Percentiles rank a stretch among this genome's conserved stretches.
Conservation (phyloP, 164 flowering plant species). For the Echeveria elegans region DNA sequence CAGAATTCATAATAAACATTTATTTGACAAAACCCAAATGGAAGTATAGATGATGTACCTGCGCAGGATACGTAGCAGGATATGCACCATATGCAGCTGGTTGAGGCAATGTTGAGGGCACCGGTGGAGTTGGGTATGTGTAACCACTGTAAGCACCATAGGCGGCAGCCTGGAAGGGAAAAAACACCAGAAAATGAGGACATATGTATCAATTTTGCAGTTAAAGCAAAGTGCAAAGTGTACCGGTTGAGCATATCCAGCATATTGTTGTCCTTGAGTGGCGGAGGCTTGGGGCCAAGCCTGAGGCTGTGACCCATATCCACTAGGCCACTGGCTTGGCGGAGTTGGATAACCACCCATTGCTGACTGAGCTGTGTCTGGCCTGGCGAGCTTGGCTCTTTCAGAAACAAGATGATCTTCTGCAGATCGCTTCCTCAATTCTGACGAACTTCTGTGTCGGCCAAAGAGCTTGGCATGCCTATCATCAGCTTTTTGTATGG, state of each 20-base stretch:
- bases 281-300: conserved; percentile 68
- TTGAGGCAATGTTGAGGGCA: conserved; percentile 52
- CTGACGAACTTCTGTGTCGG: conserved; percentile 45
- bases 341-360: conserved; percentile 64
- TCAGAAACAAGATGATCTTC: conserved; percentile 73
- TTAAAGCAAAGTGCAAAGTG: not conserved
- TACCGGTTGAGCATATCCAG: conserved; percentile 77
- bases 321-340: conserved; percentile 70
- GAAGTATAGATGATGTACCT: conserved; percentile 32
- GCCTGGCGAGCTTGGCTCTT: conserved; percentile 53
- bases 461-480: conserved; percentile 74
- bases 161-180: conserved; percentile 30
- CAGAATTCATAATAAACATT: not conserved
- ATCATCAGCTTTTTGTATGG: conserved; percentile 66
- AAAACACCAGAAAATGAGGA: not conserved
- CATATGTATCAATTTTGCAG: not conserved
- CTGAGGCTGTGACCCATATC: conserved; percentile 76
- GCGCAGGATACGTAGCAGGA: conserved; percentile 65
- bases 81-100: conserved; percentile 58
- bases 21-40: not conserved
- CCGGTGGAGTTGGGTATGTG: conserved; percentile 49
- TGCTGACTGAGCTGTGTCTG: conserved; percentile 45
- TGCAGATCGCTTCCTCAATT: conserved; percentile 63
- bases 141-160: conserved; percentile 48
- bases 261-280: conserved; percentile 61